Evolutionary conservation across 2,329 filamentous ascomycete genomes (phyloP), one percentile per base, ranked within the genome.

Genomic region (Aspergillus intermedius): DNA sequence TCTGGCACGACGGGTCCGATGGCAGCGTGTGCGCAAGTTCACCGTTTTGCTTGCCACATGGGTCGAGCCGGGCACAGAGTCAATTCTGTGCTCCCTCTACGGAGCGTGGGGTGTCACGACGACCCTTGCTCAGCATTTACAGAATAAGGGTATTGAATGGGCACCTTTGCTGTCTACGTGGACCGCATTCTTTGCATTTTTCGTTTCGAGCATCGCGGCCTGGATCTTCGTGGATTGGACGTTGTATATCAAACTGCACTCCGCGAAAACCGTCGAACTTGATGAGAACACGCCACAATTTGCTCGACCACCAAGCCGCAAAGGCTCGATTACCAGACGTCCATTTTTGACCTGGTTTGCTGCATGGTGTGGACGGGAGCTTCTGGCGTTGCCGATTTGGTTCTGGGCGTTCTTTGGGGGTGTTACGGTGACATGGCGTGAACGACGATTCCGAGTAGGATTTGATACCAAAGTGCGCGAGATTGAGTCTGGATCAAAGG

Each of bases 11-110:
- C 80, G 93, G 21, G 84, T 91, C 3, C 81, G 93, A 45, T 98
- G 93, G 93, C 75, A 97, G 21, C 82, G 93, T 5, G 94, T 95
- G 1, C 79, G 93, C 42, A 98, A 98, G 67, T 97, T 89, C 74
- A 96, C 91, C 0, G 93, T 98, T 12, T 78, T 88, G 1, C 75
- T 86, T 0, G 94, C 93, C 0, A 97, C 94, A 0, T 74, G 96
- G 1, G 88, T 96, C 2, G 93, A 98, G 64, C 93, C 91, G 0
- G 91, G 90, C 2, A 90, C 94, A 0, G 93, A 98, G 67, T 86
- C 86, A 23, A 79, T 98, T 30, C 64, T 97, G 0, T 96, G 90
- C 69, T 89, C 86, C 19, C 71, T 84, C 0, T 90, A 94, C 61
- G 82, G 90, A 40, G 80, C 89, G 1, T 95, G 86, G 67, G 88